A percentile compares a stretch with the other conserved stretches of the same genome.
Conservation (phyloP, 78 protist species). For the Dictyostelium citrinum region DNA sequence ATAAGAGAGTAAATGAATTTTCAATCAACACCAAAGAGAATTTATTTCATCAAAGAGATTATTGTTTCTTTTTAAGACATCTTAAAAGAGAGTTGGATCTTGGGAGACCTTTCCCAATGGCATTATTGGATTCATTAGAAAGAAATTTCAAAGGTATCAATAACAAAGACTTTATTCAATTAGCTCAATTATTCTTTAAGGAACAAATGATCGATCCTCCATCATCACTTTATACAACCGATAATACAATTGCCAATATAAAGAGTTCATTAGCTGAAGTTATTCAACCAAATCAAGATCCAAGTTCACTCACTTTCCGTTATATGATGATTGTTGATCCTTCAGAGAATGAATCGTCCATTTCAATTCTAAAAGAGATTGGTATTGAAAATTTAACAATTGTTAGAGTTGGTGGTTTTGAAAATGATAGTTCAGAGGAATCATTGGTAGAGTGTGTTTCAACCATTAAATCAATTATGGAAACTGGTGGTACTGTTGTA, state of each 20-base stretch:
- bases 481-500: constrained; percentile 21
- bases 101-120: not conserved
- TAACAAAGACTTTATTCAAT: not conserved
- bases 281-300: not conserved
- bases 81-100: not conserved
- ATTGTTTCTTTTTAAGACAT: constrained; percentile 45
- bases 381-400: constrained; percentile 19
- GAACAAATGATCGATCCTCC: not conserved
- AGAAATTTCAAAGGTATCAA: constrained; percentile 39
- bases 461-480: constrained; percentile 39
- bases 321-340: constrained; percentile 60
- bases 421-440: constrained; percentile 25
- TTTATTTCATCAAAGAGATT: constrained; percentile 69
- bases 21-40: not conserved
- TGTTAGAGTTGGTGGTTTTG: constrained; percentile 73
- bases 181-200: not conserved
- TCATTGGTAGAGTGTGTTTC: constrained; percentile 36
- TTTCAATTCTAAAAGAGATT: constrained; percentile 27
- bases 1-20: constrained; percentile 8
- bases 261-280: constrained; percentile 35
- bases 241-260: constrained; percentile 37
- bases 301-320: constrained; percentile 21
- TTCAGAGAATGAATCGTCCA: constrained; percentile 63
- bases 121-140: constrained; percentile 27
- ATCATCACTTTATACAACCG: not conserved